A percentile compares a stretch with the other conserved stretches of the same genome.
phyloP scores from a whole-genome alignment of 164 flowering plant genomes.

The Vitis labrusca region DNA sequence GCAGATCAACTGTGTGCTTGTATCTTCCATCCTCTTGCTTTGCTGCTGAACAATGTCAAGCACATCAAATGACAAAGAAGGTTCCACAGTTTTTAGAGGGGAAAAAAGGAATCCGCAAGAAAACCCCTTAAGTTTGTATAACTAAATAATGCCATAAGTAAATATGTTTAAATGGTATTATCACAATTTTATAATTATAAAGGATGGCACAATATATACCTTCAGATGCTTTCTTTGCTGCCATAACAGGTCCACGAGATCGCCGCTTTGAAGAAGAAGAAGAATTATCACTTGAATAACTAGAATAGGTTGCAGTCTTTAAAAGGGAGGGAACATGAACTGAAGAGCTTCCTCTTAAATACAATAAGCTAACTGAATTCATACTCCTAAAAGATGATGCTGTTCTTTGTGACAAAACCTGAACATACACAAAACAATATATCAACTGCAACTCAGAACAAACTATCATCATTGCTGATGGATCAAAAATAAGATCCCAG shows the following conservation, averaged over 20 bases:
- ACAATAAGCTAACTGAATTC: constrained; percentile 28
- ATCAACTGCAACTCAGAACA: background rate
- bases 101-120: background rate
- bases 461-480: background rate
- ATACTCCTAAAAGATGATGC: constrained; percentile 46
- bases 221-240: constrained; percentile 72
- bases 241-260: constrained; percentile 85
- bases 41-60: constrained; percentile 44
- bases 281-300: constrained; percentile 32
- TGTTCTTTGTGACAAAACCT: constrained; percentile 61
- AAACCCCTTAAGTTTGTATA: background rate
- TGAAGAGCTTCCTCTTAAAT: constrained; percentile 38
- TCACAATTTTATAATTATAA: background rate
- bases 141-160: background rate
- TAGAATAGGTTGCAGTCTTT: constrained; percentile 26
- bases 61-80: constrained; percentile 11
- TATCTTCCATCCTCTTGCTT: constrained; percentile 88
- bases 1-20: constrained; percentile 90
- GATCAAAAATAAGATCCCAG: background rate
- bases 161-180: background rate
- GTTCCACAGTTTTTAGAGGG: background rate
- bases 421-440: constrained; percentile 16
- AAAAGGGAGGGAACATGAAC: constrained; percentile 29
- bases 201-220: constrained; percentile 34
- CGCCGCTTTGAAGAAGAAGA: constrained; percentile 55